These are phyloP conservation scores for Phellopilus nigrolimitatus DNA, from an alignment of 1,284 basidiomycete genomes.

Conservation along the genomic window DNA sequence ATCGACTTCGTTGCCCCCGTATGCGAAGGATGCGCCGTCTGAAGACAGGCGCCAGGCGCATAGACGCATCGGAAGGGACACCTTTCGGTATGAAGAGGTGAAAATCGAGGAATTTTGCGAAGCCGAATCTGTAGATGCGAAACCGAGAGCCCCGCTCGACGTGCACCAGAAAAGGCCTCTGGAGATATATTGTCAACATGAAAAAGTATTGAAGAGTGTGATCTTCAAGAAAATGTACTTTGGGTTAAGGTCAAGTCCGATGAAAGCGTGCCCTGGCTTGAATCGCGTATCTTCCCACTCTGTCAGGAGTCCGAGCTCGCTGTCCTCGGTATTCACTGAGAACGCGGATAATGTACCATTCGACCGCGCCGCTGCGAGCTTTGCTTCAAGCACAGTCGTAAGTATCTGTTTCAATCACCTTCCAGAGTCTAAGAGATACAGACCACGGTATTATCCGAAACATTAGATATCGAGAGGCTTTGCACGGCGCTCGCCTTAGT, in stretches of 20 bases:
- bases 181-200: neutral
- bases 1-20: conserved; percentile 87
- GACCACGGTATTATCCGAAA: conserved; percentile 25
- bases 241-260: conserved; percentile 50
- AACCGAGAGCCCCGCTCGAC: conserved; percentile 17
- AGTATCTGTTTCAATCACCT: conserved; percentile 1
- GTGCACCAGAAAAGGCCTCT: conserved; percentile 20
- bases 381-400: conserved; percentile 29
- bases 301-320: conserved; percentile 31
- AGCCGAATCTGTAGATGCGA: conserved; percentile 24
- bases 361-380: conserved; percentile 61
- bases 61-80: conserved; percentile 57
- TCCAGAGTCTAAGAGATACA: neutral
- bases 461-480: conserved; percentile 28
- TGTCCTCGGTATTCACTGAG: conserved; percentile 37
- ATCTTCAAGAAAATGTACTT: conserved; percentile 33
- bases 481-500: conserved; percentile 39
- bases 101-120: conserved; percentile 19
- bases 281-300: conserved; percentile 64
- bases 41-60: conserved; percentile 59
- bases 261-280: conserved; percentile 46
- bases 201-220: neutral
- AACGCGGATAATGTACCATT: conserved; percentile 49
- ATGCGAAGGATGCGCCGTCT: conserved; percentile 57
- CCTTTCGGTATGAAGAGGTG: conserved; percentile 27